A percentile compares a stretch with the other conserved stretches of the same genome.
Evolutionary conservation across 345 rosid genomes (phyloP).

Genomic region (Cardamine chenopodiifolia): DNA sequence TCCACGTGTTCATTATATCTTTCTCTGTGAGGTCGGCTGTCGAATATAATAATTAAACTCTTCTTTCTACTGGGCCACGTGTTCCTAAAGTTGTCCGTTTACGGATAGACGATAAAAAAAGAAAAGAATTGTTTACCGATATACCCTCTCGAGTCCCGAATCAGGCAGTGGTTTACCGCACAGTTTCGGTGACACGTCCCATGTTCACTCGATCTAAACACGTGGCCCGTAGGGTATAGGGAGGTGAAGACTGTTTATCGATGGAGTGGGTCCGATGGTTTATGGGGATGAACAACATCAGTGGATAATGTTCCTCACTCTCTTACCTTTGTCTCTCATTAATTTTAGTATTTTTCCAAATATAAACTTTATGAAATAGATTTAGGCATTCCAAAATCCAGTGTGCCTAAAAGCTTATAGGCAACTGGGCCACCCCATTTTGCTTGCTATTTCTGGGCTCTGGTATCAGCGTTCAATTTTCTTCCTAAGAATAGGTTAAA

Average conservation of each 20-base stretch:
- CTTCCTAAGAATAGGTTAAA: neutral
- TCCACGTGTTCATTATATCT: slow-evolving; percentile 37
- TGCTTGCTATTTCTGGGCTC: neutral
- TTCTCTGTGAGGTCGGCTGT: slow-evolving; percentile 38
- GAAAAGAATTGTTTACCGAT: neutral
- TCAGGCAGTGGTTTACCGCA: neutral
- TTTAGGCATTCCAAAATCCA: neutral
- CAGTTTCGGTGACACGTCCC: slow-evolving; percentile 25
- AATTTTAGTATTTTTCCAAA: neutral
- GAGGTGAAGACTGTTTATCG: slow-evolving; percentile 32
- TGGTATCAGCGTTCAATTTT: neutral
- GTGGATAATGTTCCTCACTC: slow-evolving; percentile 29
- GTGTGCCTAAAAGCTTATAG: neutral
- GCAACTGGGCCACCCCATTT: neutral
- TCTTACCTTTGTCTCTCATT: neutral
- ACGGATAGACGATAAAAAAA: neutral
- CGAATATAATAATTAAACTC: neutral
- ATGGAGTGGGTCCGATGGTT: slow-evolving; percentile 37
- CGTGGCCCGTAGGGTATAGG: slow-evolving; percentile 14
- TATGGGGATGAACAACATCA: slow-evolving; percentile 9
- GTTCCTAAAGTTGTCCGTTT: neutral
- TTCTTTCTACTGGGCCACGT: slow-evolving; percentile 32
- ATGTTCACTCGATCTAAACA: slow-evolving; percentile 1
- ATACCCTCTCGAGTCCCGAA: slow-evolving; percentile 21
- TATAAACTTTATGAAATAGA: slow-evolving; percentile 2